Evolutionary conservation across 306 rosid genomes (phyloP), one percentile per base, ranked within the genome.

Genomic region (Sesbania bispinosa): DNA sequence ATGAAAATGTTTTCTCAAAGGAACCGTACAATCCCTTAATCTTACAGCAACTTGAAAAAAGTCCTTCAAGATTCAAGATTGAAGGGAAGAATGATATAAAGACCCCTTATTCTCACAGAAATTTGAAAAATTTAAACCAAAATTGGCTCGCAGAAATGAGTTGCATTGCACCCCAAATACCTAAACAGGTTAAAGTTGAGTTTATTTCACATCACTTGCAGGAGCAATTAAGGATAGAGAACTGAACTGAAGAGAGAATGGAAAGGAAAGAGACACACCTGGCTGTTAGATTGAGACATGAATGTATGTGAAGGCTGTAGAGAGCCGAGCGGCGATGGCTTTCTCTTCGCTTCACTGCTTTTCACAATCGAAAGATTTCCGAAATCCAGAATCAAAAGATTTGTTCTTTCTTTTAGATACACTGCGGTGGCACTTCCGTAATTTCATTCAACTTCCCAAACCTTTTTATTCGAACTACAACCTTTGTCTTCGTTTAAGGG

Each of bases 261-360:
- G 18, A 0, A 7, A 45, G 10, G 30, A 35, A n/a, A 23, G 29
- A 53, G 43, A 50, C 20, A 24, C 36, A 53, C 76, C 67, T 15
- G 9, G 26, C 15, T 39, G 36, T 60, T 52, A 11, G 38, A 30
- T 27, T 52, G 79, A 64, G 79, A 65, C n/a, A n/a, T n/a, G n/a
- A 65, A 64, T 64, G 19, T 2, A 24, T 14, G 39, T 18, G 67
- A 60, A 16, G n/a, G n/a, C n/a, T n/a, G 7, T 30, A 19, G 24
- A 59, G 20, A 58, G 6, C n/a, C n/a, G n/a, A n/a, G n/a, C 14
- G 13, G 23, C n/a, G 71, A 62, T 14, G 23, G 6, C 33, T 13
- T 7, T 5, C 19, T 30, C 24, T 13, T 53, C 11, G 10, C 7
- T 19, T 57, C 46, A 36, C 29, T 54, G 16, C 51, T 38, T 23